Evolutionary conservation across 805 yeast species (phyloP).

Genomic region (Spathaspora hagerdaliae): DNA sequence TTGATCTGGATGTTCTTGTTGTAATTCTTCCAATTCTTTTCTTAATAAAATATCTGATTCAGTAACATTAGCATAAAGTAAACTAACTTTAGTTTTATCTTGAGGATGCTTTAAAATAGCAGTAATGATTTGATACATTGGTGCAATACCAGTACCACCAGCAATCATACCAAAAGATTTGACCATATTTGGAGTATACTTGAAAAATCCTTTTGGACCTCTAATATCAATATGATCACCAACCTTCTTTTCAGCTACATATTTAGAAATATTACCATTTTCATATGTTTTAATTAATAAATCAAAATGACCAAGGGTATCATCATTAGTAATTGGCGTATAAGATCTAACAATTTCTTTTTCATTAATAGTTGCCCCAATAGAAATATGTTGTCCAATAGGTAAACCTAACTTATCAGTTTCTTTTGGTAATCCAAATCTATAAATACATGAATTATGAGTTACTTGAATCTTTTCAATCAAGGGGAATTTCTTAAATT

Average conservation of each 20-base stretch:
- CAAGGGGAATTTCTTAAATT: constrained; percentile 75
- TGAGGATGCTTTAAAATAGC: constrained; percentile 73
- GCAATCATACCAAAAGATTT: constrained; percentile 82
- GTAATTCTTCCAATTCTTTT: constrained; percentile 72
- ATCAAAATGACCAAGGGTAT: constrained; percentile 77
- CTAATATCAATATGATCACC: constrained; percentile 77
- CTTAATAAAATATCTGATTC: constrained; percentile 77
- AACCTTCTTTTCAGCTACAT: constrained; percentile 64
- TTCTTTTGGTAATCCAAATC: constrained; percentile 76
- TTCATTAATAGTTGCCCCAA: constrained; percentile 71
- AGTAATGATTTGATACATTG: constrained; percentile 89
- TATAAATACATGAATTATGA: constrained; percentile 78
- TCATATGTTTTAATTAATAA: constrained; percentile 82
- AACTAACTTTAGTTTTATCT: constrained; percentile 70
- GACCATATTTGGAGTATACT: constrained; percentile 76
- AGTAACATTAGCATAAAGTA: constrained; percentile 78
- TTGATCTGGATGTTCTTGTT: constrained; percentile 49
- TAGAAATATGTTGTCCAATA: constrained; percentile 88
- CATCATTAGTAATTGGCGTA: constrained; percentile 84
- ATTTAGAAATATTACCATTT: constrained; percentile 76
- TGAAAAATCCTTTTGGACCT: constrained; percentile 90
- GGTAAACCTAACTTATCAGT: constrained; percentile 81
- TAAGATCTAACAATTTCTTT: constrained; percentile 82
- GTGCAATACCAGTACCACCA: constrained; percentile 96
- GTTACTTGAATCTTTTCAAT: constrained; percentile 70